Evolutionary conservation across 768 basidiomycete genomes (phyloP).

Genomic region (Russula virescens): DNA sequence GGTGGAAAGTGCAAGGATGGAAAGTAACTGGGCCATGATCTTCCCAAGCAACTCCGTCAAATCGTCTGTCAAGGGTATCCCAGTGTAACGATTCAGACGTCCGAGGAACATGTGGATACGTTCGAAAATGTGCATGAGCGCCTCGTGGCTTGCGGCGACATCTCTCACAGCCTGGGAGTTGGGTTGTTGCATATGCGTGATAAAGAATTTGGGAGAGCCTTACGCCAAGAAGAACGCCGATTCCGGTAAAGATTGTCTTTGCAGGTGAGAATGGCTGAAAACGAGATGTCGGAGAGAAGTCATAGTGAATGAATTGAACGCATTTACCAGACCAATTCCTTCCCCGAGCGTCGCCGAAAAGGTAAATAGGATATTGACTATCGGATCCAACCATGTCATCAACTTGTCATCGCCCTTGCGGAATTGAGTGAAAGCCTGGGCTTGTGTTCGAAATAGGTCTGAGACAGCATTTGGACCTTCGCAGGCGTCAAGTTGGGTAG

Average conservation of each 20-base stretch:
- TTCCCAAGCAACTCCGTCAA: not conserved
- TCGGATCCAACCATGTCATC: not conserved
- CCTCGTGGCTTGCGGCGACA: not conserved
- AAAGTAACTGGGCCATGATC: not conserved
- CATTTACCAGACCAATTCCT: not conserved
- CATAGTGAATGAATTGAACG: not conserved
- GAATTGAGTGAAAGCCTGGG: not conserved
- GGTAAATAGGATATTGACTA: not conserved
- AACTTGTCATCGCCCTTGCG: not conserved
- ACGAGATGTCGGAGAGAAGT: not conserved
- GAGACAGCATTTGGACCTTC: not conserved
- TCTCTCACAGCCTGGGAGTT: not conserved
- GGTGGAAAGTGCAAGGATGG: not conserved
- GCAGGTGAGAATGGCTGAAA: slow-evolving; percentile 2
- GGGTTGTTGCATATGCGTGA: too few relatives aligned
- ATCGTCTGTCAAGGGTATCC: not conserved
- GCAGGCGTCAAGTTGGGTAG: not conserved
- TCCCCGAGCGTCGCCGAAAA: not conserved
- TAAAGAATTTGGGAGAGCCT: not conserved
- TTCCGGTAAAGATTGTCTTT: not conserved
- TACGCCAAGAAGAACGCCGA: not conserved
- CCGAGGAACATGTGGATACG: not conserved
- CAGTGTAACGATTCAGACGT: not conserved
- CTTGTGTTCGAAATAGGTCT: not conserved
- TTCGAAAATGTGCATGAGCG: not conserved